Evolutionary conservation across 2,329 filamentous ascomycete genomes (phyloP), one percentile per base, ranked within the genome.

Genomic region (Aspergillaceae sp.): DNA sequence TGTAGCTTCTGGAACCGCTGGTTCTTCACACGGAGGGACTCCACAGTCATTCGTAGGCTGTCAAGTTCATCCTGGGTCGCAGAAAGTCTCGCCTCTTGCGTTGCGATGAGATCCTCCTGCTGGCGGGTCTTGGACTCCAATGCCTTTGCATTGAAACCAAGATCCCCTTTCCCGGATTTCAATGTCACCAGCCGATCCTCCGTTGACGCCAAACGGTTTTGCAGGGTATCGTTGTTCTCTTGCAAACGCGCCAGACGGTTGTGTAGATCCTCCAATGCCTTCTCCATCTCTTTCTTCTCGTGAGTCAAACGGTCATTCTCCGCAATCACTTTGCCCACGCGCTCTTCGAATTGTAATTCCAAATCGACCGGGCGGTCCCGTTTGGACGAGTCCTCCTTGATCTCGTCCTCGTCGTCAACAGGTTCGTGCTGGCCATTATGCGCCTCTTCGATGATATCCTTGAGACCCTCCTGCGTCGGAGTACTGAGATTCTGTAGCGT

Each of bases 61-160:
- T 71, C 68, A 5, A 70, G 64, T 48, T 72, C 68, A 46, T 70
- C 62, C 48, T 73, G 67, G 29, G 66, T 56, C 30, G 75, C 71
- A 47, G 84, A 78, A 7, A 83, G 67, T 54, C 86, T 78, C 19
- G 76, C 75, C 61, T 90, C 86, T 54, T 87, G 78, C 27, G 74
- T 77, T 35, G 81, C 80, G 58, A 90, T 89, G 42, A 87, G 72
- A 48, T 83, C 76, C 61, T 87, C 82, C 56, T 85, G 81, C 55
- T 87, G 68, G 32, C 66, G 63, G 4, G 67, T 82, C 72, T 54
- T 84, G 68, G 49, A 74, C 65, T 65, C 66, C 33, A 70, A 48
- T 1, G 64, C 64, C 52, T 65, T 69, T 43, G 61, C 63, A 51
- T 65, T 67, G 69, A 74, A 60, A 69, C 77, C 63, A 70, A 64